Conservation (phyloP, 202 grass and related monocot species). For the Brachypodium distachyon region DNA sequence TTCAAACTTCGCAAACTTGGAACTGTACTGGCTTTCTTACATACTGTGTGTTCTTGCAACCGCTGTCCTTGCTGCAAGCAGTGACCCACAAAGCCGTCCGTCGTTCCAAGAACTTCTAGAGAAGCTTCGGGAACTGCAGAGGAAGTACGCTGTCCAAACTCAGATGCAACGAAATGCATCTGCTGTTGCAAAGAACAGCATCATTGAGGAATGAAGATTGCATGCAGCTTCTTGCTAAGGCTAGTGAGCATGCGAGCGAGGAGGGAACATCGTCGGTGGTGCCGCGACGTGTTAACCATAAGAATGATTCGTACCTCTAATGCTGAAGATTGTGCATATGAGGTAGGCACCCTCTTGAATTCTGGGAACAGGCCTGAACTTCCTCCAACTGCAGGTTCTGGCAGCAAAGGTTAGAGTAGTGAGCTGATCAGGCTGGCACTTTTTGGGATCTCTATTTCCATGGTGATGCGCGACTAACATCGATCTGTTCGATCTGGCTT, state of each 20-base stretch:
- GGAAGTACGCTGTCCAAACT: slow-evolving; percentile 46
- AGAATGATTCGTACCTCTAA: slow-evolving; percentile 5
- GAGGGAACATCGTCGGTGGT: neutral
- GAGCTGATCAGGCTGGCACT: slow-evolving; percentile 11
- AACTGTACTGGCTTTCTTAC: neutral
- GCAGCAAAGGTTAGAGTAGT: slow-evolving; percentile 24
- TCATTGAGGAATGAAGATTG: slow-evolving; percentile 42
- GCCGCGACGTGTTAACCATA: neutral
- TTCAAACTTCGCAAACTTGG: neutral
- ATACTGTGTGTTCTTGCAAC: neutral
- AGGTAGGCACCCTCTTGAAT: slow-evolving; percentile 11
- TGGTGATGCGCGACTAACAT: neutral
- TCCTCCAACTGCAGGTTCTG: neutral
- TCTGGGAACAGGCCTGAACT: neutral
- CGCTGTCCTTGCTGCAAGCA: slow-evolving; percentile 19
- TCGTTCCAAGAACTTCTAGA: slow-evolving; percentile 75
- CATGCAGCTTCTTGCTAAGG: neutral
- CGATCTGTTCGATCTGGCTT: neutral
- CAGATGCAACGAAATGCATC: slow-evolving; percentile 44
- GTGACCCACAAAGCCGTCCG: slow-evolving; percentile 65
- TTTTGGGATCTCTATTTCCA: neutral
- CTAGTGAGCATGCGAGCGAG: neutral
- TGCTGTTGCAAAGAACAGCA: slow-evolving; percentile 26
- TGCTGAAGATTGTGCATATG: slow-evolving; percentile 25
- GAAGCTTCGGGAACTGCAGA: slow-evolving; percentile 61